Percentiles rank a stretch among this genome's conserved stretches.
Evolutionary conservation across 2,329 filamentous ascomycete genomes (phyloP).

Genomic region (Didymella segeticola): DNA sequence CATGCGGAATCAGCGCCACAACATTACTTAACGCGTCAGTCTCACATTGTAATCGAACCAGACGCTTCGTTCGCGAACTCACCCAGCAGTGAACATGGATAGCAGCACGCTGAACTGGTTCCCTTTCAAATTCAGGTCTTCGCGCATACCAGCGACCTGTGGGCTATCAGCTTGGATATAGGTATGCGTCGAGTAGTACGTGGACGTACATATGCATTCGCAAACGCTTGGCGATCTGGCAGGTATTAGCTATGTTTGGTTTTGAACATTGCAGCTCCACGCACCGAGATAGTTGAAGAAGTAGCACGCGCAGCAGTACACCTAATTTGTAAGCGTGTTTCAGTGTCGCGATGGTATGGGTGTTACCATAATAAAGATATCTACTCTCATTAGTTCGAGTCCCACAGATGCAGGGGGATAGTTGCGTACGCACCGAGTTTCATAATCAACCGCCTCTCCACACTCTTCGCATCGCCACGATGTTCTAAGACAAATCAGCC

Average conservation of each 20-base stretch:
- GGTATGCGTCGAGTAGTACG: neutral
- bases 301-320: conserved; percentile 33
- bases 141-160: conserved; percentile 29
- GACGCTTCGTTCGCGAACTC: no score
- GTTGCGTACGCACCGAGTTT: conserved; percentile 4
- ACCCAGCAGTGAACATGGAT: conserved; percentile 34
- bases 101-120: conserved; percentile 34
- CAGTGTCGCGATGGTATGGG: neutral
- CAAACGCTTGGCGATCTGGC: conserved; percentile 4
- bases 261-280: neutral
- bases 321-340: conserved; percentile 3
- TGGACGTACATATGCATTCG: conserved; percentile 3
- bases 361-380: conserved; percentile 2
- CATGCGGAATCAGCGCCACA: conserved; percentile 32
- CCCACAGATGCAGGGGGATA: no score
- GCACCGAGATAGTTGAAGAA: conserved; percentile 40
- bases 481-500: conserved; percentile 34
- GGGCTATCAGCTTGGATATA: neutral
- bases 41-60: no score
- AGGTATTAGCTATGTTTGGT: neutral
- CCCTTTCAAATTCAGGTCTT: conserved; percentile 31
- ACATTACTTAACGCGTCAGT: conserved; percentile 21
- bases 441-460: conserved; percentile 6
- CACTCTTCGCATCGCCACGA: conserved; percentile 11
- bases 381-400: neutral